Evolutionary conservation across 176 grass and related monocot genomes (phyloP), one percentile per base, ranked within the genome.

Genomic region (Triticum dicoccoides): DNA sequence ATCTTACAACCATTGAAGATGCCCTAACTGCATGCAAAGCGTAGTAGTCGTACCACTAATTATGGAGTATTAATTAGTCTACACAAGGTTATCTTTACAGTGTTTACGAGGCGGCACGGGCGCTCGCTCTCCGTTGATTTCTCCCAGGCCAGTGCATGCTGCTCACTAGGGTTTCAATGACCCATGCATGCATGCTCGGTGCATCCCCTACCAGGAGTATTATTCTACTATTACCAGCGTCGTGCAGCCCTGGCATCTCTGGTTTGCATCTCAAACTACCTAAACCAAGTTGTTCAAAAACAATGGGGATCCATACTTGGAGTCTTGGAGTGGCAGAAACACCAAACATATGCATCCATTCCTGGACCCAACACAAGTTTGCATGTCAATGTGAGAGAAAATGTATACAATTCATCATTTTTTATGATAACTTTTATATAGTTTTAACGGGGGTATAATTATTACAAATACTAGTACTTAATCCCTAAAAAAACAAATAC

Each of bases 91-190:
- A 85, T 88, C 77, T 88, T 85, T 88, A 72, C 86, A 56, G 77
- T 85, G 86, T 86, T 90, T 88, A 79, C 88, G 86, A 92, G 93
- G 88, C 82, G 90, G 86, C 83, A 92, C 93, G 88, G 87, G 88
- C 61, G 92, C 70, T 83, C 61, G 92, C 77, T 83, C 93, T 86
- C 90, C 90, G 93, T 88, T 81, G 90, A 95, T 95, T 92, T 95
- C 90, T 95, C 93, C 93, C 9, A 95, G 88, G 90, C 87, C 45
- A 79, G 79, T 61, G 83, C 73, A 20, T 74, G 66, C 73, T 20
- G 17, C 71, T 85, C 51, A 1, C 49, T 89, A 81, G 75, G 82
- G 83, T 88, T 82, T 86, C 69, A 78, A 80, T 59, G 80, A 61
- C 59, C 81, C 51, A 44, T 35, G 65, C 68, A 70, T 11, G 67